Base-by-base conservation (phyloP, 768 basidiomycete species). In the Infundibulicybe gibba region DNA sequence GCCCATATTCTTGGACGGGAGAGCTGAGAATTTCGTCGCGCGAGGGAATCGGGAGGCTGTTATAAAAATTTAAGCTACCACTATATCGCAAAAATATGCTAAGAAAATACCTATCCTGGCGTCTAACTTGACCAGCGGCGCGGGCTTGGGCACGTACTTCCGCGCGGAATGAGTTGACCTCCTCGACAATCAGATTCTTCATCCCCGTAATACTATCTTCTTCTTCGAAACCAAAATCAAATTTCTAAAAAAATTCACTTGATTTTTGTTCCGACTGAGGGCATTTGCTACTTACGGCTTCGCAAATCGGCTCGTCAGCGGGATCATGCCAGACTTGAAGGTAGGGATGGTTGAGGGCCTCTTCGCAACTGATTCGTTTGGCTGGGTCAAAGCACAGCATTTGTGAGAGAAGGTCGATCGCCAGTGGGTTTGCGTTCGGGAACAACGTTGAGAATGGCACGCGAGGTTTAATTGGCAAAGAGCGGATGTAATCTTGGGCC, bases 401-500 rank as follows among this genome's bases (percentile, higher is more conserved):
- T 62, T 90, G 86, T 33, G 85, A 80, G 41, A 99, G 79, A 16
- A 99, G 79, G 63, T 98, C 97, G 55, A 97, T 88, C 1, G 95
- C 94, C 20, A 89, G 77, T 1, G 94, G 91, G 62, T 97, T 97
- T 11, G 94, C 97, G 41, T 85, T 80, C 1, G 97, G 97, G 76
- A 92, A 98, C 20, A 98, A 76, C 25, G 87, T 88, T 20, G 85
- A 79, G 70, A 97, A 97, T 0, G 90, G 86, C 17, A 98, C 90
- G 20, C 92, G 83, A 20, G 95, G 93, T 68, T 94, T 94, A 75
- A 95, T 98, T 17, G 97, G 97, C 21, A 99, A 77, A 19, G 94
- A 97, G 43, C 97, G 89, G 58, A 99, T 99, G 63, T 99, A 99
- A 59, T 97, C 93, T 73, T 95, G 94, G 0, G 93, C 93, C 91